A percentile compares a stretch with the other conserved stretches of the same genome.
Evolutionary conservation across 2,329 filamentous ascomycete species (phyloP).

Genomic region (Scedosporium aurantiacum): DNA sequence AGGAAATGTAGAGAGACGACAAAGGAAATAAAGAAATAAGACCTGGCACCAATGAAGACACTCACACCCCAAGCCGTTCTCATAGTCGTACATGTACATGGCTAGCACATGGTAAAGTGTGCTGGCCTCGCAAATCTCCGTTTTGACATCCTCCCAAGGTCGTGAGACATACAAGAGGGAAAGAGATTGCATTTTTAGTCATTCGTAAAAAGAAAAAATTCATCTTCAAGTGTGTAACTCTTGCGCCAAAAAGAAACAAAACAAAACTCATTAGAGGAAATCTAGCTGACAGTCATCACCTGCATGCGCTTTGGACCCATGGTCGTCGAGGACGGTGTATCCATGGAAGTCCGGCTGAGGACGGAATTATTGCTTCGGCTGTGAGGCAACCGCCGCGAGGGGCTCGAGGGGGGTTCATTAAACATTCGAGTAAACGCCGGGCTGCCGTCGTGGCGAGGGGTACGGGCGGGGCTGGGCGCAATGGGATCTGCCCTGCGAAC

Average conservation of each 20-base stretch:
- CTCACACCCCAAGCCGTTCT: neutral
- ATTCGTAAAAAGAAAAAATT: neutral
- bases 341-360: constrained; percentile 36
- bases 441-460: constrained; percentile 44
- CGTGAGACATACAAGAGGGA: neutral
- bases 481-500: constrained; percentile 49
- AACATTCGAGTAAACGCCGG: constrained; percentile 60
- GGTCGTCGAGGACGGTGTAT: constrained; percentile 34
- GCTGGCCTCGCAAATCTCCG: neutral
- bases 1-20: constrained; percentile 7
- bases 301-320: constrained; percentile 34
- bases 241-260: neutral
- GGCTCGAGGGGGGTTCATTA: constrained; percentile 47
- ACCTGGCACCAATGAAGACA: neutral
- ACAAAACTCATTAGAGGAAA: neutral
- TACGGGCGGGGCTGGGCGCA: constrained; percentile 43
- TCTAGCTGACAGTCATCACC: constrained; percentile 52
- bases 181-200: neutral
- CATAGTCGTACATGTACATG: constrained; percentile 5
- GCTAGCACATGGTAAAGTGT: neutral
- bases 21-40: constrained; percentile 9
- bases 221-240: neutral
- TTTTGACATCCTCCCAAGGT: neutral
- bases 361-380: constrained; percentile 44
- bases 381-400: constrained; percentile 37